phyloP scores from a whole-genome alignment of 2,329 filamentous ascomycete species.

The Ascochyta koolunga region DNA sequence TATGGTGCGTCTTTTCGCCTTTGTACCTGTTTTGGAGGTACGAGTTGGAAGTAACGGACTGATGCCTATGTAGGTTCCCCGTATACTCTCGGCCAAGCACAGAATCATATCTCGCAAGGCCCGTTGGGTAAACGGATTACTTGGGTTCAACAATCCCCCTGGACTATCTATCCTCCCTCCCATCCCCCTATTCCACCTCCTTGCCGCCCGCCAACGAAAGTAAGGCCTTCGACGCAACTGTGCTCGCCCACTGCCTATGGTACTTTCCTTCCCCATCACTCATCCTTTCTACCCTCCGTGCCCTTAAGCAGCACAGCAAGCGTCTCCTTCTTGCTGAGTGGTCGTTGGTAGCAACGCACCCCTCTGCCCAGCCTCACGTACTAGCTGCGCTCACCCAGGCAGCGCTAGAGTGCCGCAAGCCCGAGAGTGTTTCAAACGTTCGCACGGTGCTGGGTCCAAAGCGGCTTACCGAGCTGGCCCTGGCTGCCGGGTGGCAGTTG shows the following conservation, averaged over 20 bases:
- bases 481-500: slow-evolving; percentile 48
- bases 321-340: slow-evolving; percentile 57
- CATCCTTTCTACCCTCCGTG: slow-evolving; percentile 47
- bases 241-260: slow-evolving; percentile 61
- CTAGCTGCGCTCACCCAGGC: slow-evolving; percentile 57
- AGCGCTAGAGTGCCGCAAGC: slow-evolving; percentile 52
- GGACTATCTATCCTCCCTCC: slow-evolving; percentile 27
- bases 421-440: slow-evolving; percentile 54
- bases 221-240: slow-evolving; percentile 52
- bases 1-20: slow-evolving; percentile 48
- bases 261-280: slow-evolving; percentile 56
- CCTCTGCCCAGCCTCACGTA: slow-evolving; percentile 56
- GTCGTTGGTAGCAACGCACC: slow-evolving; percentile 50
- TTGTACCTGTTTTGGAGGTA: background rate
- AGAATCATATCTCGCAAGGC: slow-evolving; percentile 51
- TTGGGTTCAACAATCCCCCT: slow-evolving; percentile 52
- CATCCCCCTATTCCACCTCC: too few species aligned
- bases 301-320: slow-evolving; percentile 43
- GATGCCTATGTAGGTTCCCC: slow-evolving; percentile 34
- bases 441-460: slow-evolving; percentile 54
- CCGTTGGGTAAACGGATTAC: slow-evolving; percentile 52
- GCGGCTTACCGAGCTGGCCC: slow-evolving; percentile 48
- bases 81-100: slow-evolving; percentile 58
- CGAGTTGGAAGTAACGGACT: background rate
- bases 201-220: slow-evolving; percentile 8